phyloP scores from a whole-genome alignment of 179 eudicot species.

The Nepenthes alata region DNA sequence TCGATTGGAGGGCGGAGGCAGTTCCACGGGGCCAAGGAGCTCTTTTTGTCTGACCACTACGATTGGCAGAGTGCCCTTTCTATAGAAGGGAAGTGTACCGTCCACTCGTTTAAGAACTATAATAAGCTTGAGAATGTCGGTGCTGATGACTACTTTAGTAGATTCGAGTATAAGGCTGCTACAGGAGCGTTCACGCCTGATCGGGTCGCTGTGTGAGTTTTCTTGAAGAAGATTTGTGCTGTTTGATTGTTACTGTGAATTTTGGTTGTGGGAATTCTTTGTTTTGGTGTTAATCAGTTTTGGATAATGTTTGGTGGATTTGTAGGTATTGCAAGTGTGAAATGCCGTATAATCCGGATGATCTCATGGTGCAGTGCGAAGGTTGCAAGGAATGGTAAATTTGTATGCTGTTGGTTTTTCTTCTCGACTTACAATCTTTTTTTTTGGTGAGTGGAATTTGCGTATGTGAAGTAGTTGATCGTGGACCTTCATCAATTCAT shows the following conservation, averaged over 20 bases:
- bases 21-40: slow-evolving; percentile 61
- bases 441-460: too few species aligned
- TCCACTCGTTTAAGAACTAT: slow-evolving; percentile 56
- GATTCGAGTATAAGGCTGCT: slow-evolving; percentile 1
- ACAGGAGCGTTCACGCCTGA: not conserved
- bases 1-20: slow-evolving; percentile 60
- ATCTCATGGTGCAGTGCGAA: not conserved
- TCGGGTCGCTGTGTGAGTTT: slow-evolving; percentile 1
- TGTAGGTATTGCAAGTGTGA: not conserved
- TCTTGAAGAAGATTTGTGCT: not conserved
- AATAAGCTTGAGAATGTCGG: slow-evolving; percentile 70
- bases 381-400: not conserved
- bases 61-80: slow-evolving; percentile 65
- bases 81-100: slow-evolving; percentile 59
- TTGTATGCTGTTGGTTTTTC: not conserved
- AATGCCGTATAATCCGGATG: not conserved
- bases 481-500: too few species aligned
- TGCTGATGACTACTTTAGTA: not conserved
- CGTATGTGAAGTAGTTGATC: too few species aligned
- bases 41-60: slow-evolving; percentile 3
- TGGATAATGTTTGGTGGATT: not conserved
- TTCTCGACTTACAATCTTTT: not conserved
- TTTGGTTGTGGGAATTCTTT: not conserved
- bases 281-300: not conserved
- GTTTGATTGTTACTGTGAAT: not conserved